Conservation (phyloP, 192 early-diverging fungal genomes). For the Mortierella antarctica region DNA sequence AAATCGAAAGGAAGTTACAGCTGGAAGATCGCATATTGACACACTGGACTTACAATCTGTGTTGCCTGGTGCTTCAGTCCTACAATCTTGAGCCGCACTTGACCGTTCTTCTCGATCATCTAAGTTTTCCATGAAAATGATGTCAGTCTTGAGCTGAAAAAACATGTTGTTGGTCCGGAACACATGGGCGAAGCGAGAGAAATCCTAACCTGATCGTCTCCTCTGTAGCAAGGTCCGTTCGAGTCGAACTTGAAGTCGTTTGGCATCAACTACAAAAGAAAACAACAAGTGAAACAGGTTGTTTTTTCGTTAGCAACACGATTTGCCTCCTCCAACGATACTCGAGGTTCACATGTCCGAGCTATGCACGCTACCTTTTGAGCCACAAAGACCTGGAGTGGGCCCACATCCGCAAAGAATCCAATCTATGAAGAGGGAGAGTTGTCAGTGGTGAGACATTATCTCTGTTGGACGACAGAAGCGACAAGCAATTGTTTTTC, state of each 20-base stretch:
- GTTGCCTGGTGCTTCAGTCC: conserved; percentile 92
- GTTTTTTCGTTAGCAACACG: background rate
- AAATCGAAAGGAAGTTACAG: too few species aligned
- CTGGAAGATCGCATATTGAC: too few species aligned
- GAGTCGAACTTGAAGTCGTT: conserved; percentile 91
- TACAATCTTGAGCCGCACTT: conserved; percentile 89
- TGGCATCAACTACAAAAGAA: conserved; percentile 77
- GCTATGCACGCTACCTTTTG: conserved; percentile 60
- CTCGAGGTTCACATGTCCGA: background rate
- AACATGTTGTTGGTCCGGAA: background rate
- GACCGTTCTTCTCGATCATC: conserved; percentile 86
- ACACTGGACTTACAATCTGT: conserved; percentile 81
- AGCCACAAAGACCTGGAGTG: conserved; percentile 92
- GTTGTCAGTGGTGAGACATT: background rate
- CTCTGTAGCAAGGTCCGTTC: conserved; percentile 75
- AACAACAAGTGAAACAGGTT: background rate
- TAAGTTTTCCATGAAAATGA: conserved; percentile 15
- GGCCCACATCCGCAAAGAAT: conserved; percentile 95
- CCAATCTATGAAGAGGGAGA: conserved; percentile 69
- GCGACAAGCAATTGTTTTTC: background rate
- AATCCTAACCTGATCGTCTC: conserved; percentile 70
- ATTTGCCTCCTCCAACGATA: background rate
- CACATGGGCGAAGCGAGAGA: background rate
- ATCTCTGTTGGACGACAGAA: background rate
- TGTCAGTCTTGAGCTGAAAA: conserved; percentile 16